Conservation (phyloP, 768 basidiomycete genomes). For the Gautieria morchelliformis region DNA sequence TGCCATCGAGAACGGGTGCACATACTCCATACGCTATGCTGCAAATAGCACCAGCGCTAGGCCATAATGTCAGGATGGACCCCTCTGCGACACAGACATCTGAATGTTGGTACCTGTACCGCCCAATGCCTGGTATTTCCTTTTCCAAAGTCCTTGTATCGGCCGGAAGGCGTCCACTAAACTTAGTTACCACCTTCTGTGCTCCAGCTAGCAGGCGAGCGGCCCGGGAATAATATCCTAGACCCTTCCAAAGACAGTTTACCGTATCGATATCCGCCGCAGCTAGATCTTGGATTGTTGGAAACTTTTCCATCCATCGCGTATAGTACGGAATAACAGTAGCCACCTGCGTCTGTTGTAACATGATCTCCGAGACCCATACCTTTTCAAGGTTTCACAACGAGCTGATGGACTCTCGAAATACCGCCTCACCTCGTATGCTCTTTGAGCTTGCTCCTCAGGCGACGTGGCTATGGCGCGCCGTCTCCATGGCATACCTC, state of each 20-base stretch:
- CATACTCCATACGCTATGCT: slow-evolving; percentile 84
- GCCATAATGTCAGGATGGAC: background rate
- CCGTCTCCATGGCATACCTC: slow-evolving; percentile 93
- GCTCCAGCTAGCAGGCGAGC: slow-evolving; percentile 77
- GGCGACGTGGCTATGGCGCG: slow-evolving; percentile 40
- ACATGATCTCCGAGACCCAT: slow-evolving; percentile 90
- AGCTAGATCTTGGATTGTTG: slow-evolving; percentile 69
- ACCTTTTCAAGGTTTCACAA: slow-evolving; percentile 37
- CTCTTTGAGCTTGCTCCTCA: slow-evolving; percentile 69
- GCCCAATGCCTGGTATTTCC: slow-evolving; percentile 77
- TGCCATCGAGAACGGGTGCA: slow-evolving; percentile 83
- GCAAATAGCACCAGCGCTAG: slow-evolving; percentile 27
- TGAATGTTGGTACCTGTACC: slow-evolving; percentile 58
- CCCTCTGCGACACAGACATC: background rate
- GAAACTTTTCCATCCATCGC: slow-evolving; percentile 80
- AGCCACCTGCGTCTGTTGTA: slow-evolving; percentile 90
- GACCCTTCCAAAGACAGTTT: slow-evolving; percentile 83
- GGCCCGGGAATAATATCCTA: slow-evolving; percentile 86
- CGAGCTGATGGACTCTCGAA: background rate
- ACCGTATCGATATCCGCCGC: slow-evolving; percentile 71
- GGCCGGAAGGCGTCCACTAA: slow-evolving; percentile 62
- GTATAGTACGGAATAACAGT: slow-evolving; percentile 94
- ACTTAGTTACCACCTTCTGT: slow-evolving; percentile 60
- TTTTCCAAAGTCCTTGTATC: slow-evolving; percentile 76
- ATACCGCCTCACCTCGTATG: slow-evolving; percentile 68